Conservation (phyloP, 805 yeast genomes). For the Kodamaea leandrae region DNA sequence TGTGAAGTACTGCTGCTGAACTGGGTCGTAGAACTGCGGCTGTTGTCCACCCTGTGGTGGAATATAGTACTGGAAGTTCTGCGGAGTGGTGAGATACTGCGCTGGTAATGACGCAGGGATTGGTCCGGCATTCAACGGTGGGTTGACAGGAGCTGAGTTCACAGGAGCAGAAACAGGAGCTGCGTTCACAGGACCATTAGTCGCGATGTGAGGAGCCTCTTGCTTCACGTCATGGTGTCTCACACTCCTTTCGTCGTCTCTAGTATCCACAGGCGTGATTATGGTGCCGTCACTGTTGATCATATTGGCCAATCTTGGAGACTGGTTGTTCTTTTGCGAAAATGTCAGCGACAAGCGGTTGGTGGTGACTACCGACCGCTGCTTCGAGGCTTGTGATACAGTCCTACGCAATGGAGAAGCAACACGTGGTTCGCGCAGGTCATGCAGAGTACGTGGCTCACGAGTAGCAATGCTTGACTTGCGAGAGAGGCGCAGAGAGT, state of each 20-base stretch:
- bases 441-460: slow-evolving; percentile 11
- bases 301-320: slow-evolving; percentile 40
- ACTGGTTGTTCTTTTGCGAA: slow-evolving; percentile 31
- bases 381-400: slow-evolving; percentile 18
- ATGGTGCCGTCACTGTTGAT: slow-evolving; percentile 47
- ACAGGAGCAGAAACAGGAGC: background rate
- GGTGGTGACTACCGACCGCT: slow-evolving; percentile 16
- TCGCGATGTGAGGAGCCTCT: background rate
- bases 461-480: slow-evolving; percentile 12
- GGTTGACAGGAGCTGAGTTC: too few relatives aligned
- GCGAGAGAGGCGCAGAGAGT: slow-evolving; percentile 8
- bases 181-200: background rate
- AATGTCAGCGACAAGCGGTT: slow-evolving; percentile 39
- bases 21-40: slow-evolving; percentile 43
- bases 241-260: slow-evolving; percentile 11
- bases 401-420: slow-evolving; percentile 1
- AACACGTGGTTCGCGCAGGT: slow-evolving; percentile 1
- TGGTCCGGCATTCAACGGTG: background rate
- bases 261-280: slow-evolving; percentile 38
- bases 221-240: background rate
- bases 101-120: background rate
- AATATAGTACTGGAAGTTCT: slow-evolving; percentile 22
- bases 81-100: slow-evolving; percentile 15
- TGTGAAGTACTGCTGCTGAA: slow-evolving; percentile 43
- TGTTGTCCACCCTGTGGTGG: slow-evolving; percentile 24